Percentiles rank a stretch among this genome's conserved stretches.
phyloP scores from a whole-genome alignment of 192 early-diverging fungal species.

The Umbelopsis ramanniana region DNA sequence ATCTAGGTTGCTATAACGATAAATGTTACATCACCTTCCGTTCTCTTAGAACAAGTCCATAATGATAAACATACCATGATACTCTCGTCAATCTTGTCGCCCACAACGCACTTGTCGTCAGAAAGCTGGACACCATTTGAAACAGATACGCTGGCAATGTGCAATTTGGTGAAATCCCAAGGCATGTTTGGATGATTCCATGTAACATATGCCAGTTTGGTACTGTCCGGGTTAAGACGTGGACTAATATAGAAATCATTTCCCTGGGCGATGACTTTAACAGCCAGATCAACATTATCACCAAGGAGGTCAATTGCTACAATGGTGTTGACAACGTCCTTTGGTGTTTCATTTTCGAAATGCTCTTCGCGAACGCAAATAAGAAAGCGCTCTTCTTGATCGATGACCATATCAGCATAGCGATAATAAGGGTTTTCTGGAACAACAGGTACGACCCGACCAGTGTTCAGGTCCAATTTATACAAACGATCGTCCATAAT shows the following conservation, averaged over 20 bases:
- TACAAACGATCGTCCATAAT: constrained; percentile 60
- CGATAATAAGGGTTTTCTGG: constrained; percentile 47
- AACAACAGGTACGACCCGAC: constrained; percentile 44
- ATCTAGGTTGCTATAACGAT: constrained; percentile 61
- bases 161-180: constrained; percentile 73
- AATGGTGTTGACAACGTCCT: constrained; percentile 59
- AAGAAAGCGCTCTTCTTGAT: constrained; percentile 55
- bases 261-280: constrained; percentile 55
- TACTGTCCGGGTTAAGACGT: constrained; percentile 50
- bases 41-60: not conserved
- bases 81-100: constrained; percentile 42
- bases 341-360: constrained; percentile 54
- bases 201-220: constrained; percentile 62
- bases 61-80: constrained; percentile 40
- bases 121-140: constrained; percentile 15
- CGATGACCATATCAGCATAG: constrained; percentile 69
- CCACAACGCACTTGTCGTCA: constrained; percentile 36
- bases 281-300: constrained; percentile 28
- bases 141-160: constrained; percentile 43
- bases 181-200: constrained; percentile 84
- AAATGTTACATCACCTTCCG: not conserved
- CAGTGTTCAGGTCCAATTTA: constrained; percentile 41
- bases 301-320: constrained; percentile 56
- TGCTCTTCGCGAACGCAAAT: constrained; percentile 77
- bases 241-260: constrained; percentile 73